Percentiles rank a stretch among this genome's conserved stretches.
Evolutionary conservation across 208 protist genomes (phyloP).

Genomic region (Angomonas deanei): DNA sequence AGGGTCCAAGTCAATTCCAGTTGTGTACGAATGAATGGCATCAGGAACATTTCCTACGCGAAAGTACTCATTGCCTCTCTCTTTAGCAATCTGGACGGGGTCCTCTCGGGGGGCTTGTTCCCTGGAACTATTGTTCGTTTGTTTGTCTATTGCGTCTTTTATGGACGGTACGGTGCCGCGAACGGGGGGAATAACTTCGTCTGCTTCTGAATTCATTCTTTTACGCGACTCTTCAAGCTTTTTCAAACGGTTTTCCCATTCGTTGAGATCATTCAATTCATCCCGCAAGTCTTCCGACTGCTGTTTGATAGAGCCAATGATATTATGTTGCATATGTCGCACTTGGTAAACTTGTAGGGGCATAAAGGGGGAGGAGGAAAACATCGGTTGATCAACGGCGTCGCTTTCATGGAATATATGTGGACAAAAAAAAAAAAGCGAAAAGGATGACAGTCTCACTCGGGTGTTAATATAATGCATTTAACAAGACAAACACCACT

Average conservation of each 20-base stretch:
- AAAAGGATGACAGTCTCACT: too few species aligned
- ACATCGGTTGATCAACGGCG: background rate
- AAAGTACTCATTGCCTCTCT: slow-evolving; percentile 84
- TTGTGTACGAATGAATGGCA: slow-evolving; percentile 75
- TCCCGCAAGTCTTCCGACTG: slow-evolving; percentile 84
- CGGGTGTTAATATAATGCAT: too few species aligned
- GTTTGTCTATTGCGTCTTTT: slow-evolving; percentile 57
- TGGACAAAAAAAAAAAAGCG: background rate
- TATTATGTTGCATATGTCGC: slow-evolving; percentile 23
- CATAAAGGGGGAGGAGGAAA: background rate
- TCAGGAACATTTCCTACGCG: slow-evolving; percentile 57
- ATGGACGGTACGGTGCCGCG: slow-evolving; percentile 83
- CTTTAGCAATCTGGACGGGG: slow-evolving; percentile 63
- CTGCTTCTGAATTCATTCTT: slow-evolving; percentile 23
- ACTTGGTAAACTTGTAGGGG: background rate
- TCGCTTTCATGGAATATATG: background rate
- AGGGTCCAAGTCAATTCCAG: slow-evolving; percentile 82
- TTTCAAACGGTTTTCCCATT: slow-evolving; percentile 69
- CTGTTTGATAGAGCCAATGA: slow-evolving; percentile 65
- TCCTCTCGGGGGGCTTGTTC: slow-evolving; percentile 19
- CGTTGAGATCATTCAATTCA: slow-evolving; percentile 74
- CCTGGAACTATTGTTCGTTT: slow-evolving; percentile 19
- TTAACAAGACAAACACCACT: background rate
- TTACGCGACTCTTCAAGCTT: slow-evolving; percentile 32
- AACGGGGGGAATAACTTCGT: slow-evolving; percentile 48